A percentile compares a stretch with the other conserved stretches of the same genome.
Conservation (phyloP, 1,284 basidiomycete species). For the Melampsora americana region DNA sequence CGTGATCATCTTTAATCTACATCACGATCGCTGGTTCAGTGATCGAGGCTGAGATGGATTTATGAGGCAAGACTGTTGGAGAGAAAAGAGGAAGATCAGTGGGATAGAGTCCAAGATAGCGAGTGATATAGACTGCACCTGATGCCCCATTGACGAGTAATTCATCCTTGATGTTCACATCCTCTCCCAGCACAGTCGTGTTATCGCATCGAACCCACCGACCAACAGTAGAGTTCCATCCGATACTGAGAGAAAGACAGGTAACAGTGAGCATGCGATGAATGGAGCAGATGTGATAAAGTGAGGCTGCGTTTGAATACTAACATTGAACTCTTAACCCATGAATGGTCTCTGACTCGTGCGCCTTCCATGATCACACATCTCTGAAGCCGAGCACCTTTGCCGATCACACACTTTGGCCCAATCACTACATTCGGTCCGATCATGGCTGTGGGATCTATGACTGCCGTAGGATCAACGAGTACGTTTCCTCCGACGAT, state of each 20-base stretch:
- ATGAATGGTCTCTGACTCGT: constrained; percentile 59
- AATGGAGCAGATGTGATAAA: background rate
- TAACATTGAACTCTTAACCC: constrained; percentile 59
- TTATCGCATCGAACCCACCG: constrained; percentile 59
- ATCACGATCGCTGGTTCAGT: constrained; percentile 31
- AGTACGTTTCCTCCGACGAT: constrained; percentile 59
- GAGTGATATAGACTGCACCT: constrained; percentile 1
- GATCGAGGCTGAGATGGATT: constrained; percentile 43
- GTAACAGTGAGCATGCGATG: background rate
- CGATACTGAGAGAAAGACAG: constrained; percentile 45
- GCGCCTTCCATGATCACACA: constrained; percentile 59
- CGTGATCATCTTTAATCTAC: background rate
- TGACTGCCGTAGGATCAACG: constrained; percentile 56
- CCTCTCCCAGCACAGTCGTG: constrained; percentile 60
- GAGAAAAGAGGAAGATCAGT: background rate
- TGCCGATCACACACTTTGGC: constrained; percentile 54
- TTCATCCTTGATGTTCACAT: constrained; percentile 61
- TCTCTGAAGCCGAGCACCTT: constrained; percentile 59
- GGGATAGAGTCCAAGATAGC: background rate
- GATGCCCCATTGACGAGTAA: constrained; percentile 59
- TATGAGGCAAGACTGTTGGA: constrained; percentile 35
- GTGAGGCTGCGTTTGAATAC: background rate
- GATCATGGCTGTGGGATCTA: constrained; percentile 55
- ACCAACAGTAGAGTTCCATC: constrained; percentile 60
- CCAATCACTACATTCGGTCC: constrained; percentile 61